Evolutionary conservation across 1,139 yeast species (phyloP), one percentile per base, ranked within the genome.

Genomic region (Yamadazyma diddensiae): DNA sequence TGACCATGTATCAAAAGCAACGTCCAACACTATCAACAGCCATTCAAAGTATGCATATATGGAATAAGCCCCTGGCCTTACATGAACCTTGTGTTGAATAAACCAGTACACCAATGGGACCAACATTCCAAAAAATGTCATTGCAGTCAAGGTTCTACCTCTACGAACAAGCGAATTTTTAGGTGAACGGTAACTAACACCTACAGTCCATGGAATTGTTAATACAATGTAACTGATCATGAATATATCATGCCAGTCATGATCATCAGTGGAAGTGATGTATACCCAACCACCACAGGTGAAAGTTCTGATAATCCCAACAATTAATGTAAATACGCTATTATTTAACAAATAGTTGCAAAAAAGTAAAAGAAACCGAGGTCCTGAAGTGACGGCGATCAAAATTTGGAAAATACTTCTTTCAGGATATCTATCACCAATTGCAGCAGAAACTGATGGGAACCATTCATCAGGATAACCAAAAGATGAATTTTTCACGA

Each of bases 231-330:
- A 92, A 22, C 82, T 57, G 44, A 92, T 87, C 98, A 92, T 92
- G 57, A 90, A 90, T 33, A 92, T 79, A 52, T 92, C 97, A 55
- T 92, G 98, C 68, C 83, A 82, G 59, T 90, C 96, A 51, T 90
- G 98, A 55, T 92, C 96, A 55, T 92, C 98, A 1, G 97, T 87
- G 7, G 95, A 85, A 2, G 98, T 92, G 44, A 92, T 83, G 53
- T 92, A 92, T 11, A 94, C 95, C 97, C 97, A 92, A 9, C 97
- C 97, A 47, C 98, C 98, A 52, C 98, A 92, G 1, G 96, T 82
- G 36, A 92, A 74, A 0, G 98, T 92, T 58, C 98, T 76, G 15
- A 84, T 37, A 2, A 84, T 39, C 8, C 98, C 98, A 2, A 79
- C 55, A 1, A 76, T 42, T 5, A 36, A 24, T 5, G 43, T 37